Percentiles rank a stretch among this genome's conserved stretches.
Evolutionary conservation across 2,329 filamentous ascomycete genomes (phyloP).

Genomic region (Penicillium sp.): DNA sequence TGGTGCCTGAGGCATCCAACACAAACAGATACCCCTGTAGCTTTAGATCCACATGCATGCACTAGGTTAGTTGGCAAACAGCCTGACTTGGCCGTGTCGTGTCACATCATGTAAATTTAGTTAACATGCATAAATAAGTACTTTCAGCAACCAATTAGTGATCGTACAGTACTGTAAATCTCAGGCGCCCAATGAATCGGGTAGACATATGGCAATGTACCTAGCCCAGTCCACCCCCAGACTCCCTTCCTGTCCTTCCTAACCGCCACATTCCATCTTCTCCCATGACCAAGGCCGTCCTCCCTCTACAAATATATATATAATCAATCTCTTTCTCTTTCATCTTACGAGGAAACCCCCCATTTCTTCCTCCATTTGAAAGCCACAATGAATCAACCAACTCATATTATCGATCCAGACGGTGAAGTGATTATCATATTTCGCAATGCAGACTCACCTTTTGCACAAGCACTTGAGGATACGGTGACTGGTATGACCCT

Average conservation of each 20-base stretch:
- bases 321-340: not conserved
- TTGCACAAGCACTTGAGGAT: not conserved
- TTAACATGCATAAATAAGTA: not conserved
- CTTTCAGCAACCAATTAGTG: not conserved
- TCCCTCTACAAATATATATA: not conserved
- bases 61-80: not conserved
- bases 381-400: conserved; percentile 2
- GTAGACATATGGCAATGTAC: not conserved
- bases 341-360: not conserved
- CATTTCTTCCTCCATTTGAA: not conserved
- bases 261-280: not conserved
- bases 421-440: conserved; percentile 14
- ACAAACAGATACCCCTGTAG: not conserved
- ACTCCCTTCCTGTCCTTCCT: not conserved
- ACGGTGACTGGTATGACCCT: not conserved
- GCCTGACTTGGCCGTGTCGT: not conserved
- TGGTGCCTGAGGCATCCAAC: too few species aligned
- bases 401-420: conserved; percentile 14
- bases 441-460: not conserved
- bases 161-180: not conserved
- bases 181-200: not conserved
- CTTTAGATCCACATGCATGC: not conserved
- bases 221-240: not conserved
- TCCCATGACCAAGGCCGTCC: not conserved
- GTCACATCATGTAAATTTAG: not conserved